Conservation (phyloP, 2,329 filamentous ascomycete species). For the Clonostachys solani region DNA sequence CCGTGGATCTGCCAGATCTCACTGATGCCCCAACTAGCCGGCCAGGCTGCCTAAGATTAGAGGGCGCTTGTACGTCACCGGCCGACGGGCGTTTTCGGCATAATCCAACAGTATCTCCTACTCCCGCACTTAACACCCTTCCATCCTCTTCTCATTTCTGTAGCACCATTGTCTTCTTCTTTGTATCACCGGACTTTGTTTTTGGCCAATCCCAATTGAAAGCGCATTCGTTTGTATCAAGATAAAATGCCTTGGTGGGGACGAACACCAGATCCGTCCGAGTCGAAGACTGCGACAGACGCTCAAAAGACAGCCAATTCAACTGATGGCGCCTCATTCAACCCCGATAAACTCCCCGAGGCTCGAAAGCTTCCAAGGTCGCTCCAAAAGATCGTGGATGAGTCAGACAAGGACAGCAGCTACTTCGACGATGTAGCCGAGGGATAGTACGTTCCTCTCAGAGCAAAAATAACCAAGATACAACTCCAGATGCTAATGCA, state of each 20-base stretch:
- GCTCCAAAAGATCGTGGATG: constrained; percentile 56
- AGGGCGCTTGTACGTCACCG: too few relatives aligned
- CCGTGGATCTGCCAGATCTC: too few relatives aligned
- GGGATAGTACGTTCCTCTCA: constrained; percentile 60
- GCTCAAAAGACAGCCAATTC: constrained; percentile 13
- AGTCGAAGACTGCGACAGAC: constrained; percentile 15
- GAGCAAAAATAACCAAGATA: background rate
- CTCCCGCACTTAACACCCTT: too few relatives aligned
- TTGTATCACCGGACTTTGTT: too few relatives aligned
- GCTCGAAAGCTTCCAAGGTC: constrained; percentile 46
- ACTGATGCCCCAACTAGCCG: too few relatives aligned
- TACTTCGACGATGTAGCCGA: constrained; percentile 76
- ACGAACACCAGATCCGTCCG: constrained; percentile 25
- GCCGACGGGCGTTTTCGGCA: too few relatives aligned
- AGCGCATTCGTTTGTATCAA: background rate
- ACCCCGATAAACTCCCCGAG: constrained; percentile 41
- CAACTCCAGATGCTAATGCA: background rate
- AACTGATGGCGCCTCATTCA: constrained; percentile 24
- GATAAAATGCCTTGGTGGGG: constrained; percentile 37
- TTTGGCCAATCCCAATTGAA: too few relatives aligned
- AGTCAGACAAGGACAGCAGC: constrained; percentile 60
- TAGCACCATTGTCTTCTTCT: too few relatives aligned
- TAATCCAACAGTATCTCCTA: too few relatives aligned
- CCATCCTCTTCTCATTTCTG: background rate
- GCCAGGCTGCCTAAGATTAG: too few relatives aligned